Base-by-base conservation (phyloP, 495 filamentous ascomycete species). In the Niebla homalea region DNA sequence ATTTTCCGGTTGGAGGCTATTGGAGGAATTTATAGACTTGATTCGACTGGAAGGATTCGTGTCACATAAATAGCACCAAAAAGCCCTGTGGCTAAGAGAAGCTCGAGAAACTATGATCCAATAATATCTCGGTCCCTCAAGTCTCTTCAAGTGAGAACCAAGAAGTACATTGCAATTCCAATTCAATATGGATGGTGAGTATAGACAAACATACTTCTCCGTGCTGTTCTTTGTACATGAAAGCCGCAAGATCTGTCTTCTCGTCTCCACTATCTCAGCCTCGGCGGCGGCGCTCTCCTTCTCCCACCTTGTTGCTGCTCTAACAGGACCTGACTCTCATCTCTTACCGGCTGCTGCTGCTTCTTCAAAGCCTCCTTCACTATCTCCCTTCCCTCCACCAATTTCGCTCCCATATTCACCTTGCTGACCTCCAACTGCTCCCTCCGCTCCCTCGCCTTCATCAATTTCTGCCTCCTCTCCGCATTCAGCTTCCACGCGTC, bases 401-500 rank as follows among this genome's bases (percentile, higher is more conserved):
- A 56, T 43, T 84, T 43, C 41, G 50, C 53, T 12, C 76, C 77
- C 38, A 64, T 53, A 45, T 72, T 59, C 45, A 60, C 61, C 57
- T 67, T 75, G 50, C 60, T 37, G 50, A 70, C 57, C 44, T 83
- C 79, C 32, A 67, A 57, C 41, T 70, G 43, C 44, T 67, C 53
- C 15, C 70, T 61, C 60, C 77, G 61, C 40, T 68, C 60, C 36
- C 85, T 76, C 36, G 70, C 67, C 35, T 70, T 77, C 37, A 75
- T 74, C 42, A 96, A 64, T 60, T 81, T 71, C 57, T 69, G 62
- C 62, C 70, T 78, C 54, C 87, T 75, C 66, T 80, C 72, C 49
- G 77, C 69, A 5, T 79, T 87, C 77, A 96, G 68, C 37, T 70
- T 73, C 92, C 92, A 98, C 48, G 78, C 73, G 51, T 77, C 71